Evolutionary conservation across 495 filamentous ascomycete genomes (phyloP).

Genomic region (Collariella sp.): DNA sequence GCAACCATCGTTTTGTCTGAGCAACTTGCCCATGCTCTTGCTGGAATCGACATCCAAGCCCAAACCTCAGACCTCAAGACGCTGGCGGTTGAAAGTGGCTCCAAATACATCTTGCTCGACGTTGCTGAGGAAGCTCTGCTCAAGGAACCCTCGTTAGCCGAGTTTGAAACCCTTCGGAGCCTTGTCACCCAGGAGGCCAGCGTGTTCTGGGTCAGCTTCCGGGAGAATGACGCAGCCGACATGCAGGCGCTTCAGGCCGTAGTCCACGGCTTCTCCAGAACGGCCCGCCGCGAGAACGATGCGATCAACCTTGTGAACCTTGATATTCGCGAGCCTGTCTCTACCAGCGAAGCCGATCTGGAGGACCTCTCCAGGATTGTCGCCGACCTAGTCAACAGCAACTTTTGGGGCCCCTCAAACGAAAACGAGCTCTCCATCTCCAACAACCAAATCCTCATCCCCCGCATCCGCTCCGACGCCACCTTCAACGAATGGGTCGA

Average conservation of each 20-base stretch:
- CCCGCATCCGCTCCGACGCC: not conserved
- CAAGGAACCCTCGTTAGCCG: not conserved
- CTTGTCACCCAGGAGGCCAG: slow-evolving; percentile 7
- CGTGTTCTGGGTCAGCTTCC: slow-evolving; percentile 15
- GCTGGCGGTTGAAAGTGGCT: no score
- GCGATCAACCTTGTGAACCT: not conserved
- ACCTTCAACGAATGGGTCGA: not conserved
- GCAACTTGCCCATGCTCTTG: no score
- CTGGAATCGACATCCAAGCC: no score
- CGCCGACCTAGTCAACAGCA: no score
- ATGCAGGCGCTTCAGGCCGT: not conserved
- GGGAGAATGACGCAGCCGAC: not conserved
- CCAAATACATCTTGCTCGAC: not conserved
- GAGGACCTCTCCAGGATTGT: no score
- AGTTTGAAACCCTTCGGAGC: slow-evolving; percentile 7
- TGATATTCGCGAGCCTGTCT: not conserved
- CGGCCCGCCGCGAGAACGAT: not conserved
- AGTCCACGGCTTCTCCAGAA: not conserved
- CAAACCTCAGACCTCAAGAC: no score
- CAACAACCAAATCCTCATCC: no score
- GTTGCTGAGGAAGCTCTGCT: slow-evolving; percentile 1
- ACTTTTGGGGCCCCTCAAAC: no score
- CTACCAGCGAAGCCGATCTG: not conserved
- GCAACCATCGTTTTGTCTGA: no score
- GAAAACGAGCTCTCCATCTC: no score